Evolutionary conservation across 1,284 basidiomycete species (phyloP).

Genomic region (Psilocybe mexicana): DNA sequence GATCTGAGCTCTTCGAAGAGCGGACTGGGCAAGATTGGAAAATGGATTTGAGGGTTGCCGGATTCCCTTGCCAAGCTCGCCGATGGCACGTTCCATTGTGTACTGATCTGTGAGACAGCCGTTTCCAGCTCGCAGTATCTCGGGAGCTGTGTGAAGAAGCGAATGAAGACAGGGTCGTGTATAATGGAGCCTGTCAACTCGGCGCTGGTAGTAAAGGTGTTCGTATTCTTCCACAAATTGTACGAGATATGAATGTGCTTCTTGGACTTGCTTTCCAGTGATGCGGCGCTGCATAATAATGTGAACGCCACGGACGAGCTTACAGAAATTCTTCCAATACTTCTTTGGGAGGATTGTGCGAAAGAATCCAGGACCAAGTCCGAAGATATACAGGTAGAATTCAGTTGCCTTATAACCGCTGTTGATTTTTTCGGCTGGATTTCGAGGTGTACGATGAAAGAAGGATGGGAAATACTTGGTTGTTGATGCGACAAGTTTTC

Average conservation of each 20-base stretch:
- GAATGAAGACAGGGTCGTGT: conserved; percentile 26
- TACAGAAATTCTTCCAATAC: conserved; percentile 37
- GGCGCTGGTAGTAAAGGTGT: conserved; percentile 29
- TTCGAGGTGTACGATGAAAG: conserved; percentile 34
- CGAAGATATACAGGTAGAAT: conserved; percentile 37
- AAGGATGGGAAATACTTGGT: conserved; percentile 24
- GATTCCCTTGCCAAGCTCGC: conserved; percentile 29
- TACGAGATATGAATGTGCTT: conserved; percentile 20
- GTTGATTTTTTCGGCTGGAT: conserved; percentile 38
- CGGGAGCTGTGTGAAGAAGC: conserved; percentile 24
- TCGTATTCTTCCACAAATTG: conserved; percentile 31
- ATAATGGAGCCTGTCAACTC: conserved; percentile 28
- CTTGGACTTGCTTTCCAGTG: conserved; percentile 17
- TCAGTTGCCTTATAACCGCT: conserved; percentile 43
- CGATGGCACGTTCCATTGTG: conserved; percentile 32
- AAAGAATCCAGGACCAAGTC: conserved; percentile 37
- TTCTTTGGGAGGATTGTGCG: conserved; percentile 28
- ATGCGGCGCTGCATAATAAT: conserved; percentile 31
- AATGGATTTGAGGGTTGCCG: conserved; percentile 27
- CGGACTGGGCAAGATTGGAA: conserved; percentile 25
- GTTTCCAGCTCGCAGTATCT: conserved; percentile 17
- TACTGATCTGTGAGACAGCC: conserved; percentile 24
- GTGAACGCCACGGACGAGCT: conserved; percentile 32
- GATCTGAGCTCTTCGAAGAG: conserved; percentile 18
- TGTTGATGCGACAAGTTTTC: conserved; percentile 28